phyloP scores from a whole-genome alignment of 192 early-diverging fungal genomes.

The Coemansia reversa region DNA sequence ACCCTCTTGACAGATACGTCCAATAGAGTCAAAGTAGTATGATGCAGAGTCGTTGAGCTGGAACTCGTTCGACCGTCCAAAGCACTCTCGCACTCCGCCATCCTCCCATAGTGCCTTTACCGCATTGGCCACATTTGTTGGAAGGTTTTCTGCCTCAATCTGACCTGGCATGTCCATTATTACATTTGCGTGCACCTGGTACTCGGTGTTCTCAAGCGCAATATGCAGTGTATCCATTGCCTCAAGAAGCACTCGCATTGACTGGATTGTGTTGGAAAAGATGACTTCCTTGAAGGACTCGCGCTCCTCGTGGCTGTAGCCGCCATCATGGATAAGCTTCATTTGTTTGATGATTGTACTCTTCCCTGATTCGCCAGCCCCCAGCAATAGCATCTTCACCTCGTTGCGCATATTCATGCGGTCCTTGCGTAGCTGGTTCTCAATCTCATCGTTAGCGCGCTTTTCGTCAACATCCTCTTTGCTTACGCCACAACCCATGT shows the following conservation, averaged over 20 bases:
- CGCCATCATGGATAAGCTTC: slow-evolving; percentile 96
- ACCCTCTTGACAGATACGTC: slow-evolving; percentile 74
- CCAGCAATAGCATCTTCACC: slow-evolving; percentile 94
- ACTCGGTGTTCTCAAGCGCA: slow-evolving; percentile 64
- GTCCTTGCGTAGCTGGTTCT: slow-evolving; percentile 82
- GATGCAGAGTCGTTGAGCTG: slow-evolving; percentile 96
- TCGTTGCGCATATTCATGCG: slow-evolving; percentile 79
- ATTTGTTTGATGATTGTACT: slow-evolving; percentile 97
- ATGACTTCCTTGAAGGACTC: slow-evolving; percentile 95
- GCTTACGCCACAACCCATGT: slow-evolving; percentile 88
- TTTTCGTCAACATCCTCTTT: slow-evolving; percentile 84
- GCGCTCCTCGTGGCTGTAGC: slow-evolving; percentile 86
- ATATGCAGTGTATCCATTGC: slow-evolving; percentile 90
- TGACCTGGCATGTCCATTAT: slow-evolving; percentile 81
- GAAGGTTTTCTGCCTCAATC: slow-evolving; percentile 86
- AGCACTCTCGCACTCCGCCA: slow-evolving; percentile 77
- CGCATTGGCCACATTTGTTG: slow-evolving; percentile 74
- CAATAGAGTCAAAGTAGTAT: slow-evolving; percentile 97
- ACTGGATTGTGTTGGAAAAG: slow-evolving; percentile 93
- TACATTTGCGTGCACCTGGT: slow-evolving; percentile 67
- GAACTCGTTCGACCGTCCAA: slow-evolving; percentile 82
- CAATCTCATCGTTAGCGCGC: slow-evolving; percentile 86
- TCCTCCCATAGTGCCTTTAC: slow-evolving; percentile 85
- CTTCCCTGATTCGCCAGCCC: slow-evolving; percentile 96
- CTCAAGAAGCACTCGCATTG: slow-evolving; percentile 93